Evolutionary conservation across 2,329 filamentous ascomycete species (phyloP), one percentile per base, ranked within the genome.

Genomic region (Tolypocladium amazonense): DNA sequence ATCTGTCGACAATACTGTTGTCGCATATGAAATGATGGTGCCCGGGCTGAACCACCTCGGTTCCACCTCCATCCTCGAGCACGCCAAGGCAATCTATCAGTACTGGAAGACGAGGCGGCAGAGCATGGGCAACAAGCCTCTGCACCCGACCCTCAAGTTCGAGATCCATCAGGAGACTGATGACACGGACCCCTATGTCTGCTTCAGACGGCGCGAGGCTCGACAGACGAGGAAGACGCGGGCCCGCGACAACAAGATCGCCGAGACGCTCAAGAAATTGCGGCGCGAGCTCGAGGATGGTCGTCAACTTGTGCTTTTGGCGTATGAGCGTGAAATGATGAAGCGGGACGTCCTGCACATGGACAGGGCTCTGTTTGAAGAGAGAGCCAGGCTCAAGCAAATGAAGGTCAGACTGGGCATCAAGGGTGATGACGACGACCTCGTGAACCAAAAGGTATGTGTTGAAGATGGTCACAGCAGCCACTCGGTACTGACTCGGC

Each of bases 141-240:
- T 97, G 62, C 88, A 92, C 69, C 85, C 91, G 9, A 81, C 79
- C 27, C 84, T 97, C 71, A 97, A 97, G 77, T 94, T 96, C 65
- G 94, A 99, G 77, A 95, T 88, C 55, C 91, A 94, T 64, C 89
- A 91, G 71, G 93, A 97, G 65, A 95, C 88, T 62, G 94, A 99
- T 73, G 94, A 99, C 71, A 86, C 90, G 68, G 94, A 99, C 75
- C 94, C 94, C 56, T 99, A 96, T 76, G 92, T 99, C 69, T 99
- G 94, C 76, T 99, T 99, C 83, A 86, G 94, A 71, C 87, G 94
- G 67, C 89, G 94, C 64, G 94, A 99, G 75, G 90, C 96, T 55
- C 88, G 94, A 60, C 91, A 96, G 72, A 93, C 92, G 56, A 89
- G 94, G 67, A 99, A 97, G 77, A 99, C 94, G 43, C 85, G 94